Evolutionary conservation across 208 protist species (phyloP).

Genomic region (Leishmania major): DNA sequence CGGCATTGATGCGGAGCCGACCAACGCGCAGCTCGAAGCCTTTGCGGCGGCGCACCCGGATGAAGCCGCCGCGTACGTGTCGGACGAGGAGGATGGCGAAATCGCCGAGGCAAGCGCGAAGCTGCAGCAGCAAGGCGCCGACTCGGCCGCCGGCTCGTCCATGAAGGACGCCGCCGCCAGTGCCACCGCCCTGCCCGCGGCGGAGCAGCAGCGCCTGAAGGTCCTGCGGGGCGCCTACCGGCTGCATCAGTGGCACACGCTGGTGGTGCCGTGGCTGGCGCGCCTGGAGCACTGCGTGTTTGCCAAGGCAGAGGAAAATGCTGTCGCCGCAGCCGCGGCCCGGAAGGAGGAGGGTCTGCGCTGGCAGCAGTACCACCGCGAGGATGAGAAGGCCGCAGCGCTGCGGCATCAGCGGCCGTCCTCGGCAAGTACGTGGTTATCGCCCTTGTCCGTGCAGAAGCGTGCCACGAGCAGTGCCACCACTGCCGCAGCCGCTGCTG

Average conservation of each 20-base stretch:
- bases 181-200: not conserved
- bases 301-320: slow-evolving; percentile 12
- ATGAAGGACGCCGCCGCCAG: not conserved
- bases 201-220: slow-evolving; percentile 19
- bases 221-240: slow-evolving; percentile 39
- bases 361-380: slow-evolving; percentile 41
- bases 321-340: slow-evolving; percentile 9
- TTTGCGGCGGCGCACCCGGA: slow-evolving; percentile 36
- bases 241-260: slow-evolving; percentile 37
- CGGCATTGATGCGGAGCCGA: slow-evolving; percentile 25
- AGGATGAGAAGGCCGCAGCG: slow-evolving; percentile 28
- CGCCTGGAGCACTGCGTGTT: slow-evolving; percentile 25
- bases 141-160: not conserved
- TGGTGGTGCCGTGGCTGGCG: slow-evolving; percentile 36
- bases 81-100: slow-evolving; percentile 36
- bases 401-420: slow-evolving; percentile 11
- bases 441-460: slow-evolving; percentile 28
- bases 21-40: slow-evolving; percentile 22
- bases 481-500: not conserved
- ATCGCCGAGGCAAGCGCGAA: slow-evolving; percentile 12
- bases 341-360: slow-evolving; percentile 35
- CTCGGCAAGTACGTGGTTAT: slow-evolving; percentile 30
- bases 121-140: not conserved
- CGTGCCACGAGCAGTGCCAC: slow-evolving; percentile 6
- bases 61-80: slow-evolving; percentile 30